Conservation (phyloP, 768 basidiomycete species). For the Naganishia kalamii region DNA sequence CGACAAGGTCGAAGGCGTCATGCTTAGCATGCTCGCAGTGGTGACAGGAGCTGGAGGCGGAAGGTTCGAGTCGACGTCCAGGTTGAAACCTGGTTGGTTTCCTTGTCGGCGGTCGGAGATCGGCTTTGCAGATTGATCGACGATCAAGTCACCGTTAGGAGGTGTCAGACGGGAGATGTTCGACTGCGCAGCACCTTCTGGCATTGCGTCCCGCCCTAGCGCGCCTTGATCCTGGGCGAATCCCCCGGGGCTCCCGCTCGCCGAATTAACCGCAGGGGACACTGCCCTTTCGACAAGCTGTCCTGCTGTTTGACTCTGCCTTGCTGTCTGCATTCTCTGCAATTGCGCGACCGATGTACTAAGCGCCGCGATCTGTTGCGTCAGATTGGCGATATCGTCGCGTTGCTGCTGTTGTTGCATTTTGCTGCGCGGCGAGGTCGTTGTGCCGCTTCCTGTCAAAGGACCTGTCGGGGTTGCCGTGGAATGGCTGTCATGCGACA, state of each 20-base stretch:
- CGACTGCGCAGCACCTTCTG: background rate
- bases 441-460: background rate
- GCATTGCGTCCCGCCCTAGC: background rate
- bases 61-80: background rate
- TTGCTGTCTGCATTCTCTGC: constrained; percentile 38
- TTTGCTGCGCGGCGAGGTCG: background rate
- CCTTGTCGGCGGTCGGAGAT: background rate
- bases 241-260: background rate
- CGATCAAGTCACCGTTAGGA: background rate
- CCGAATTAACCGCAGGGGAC: background rate
- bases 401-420: background rate
- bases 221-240: background rate
- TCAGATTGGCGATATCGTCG: constrained; percentile 29
- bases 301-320: background rate
- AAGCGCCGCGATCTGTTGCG: constrained; percentile 41
- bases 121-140: background rate
- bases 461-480: constrained; percentile 1
- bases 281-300: background rate
- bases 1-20: background rate
- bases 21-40: background rate
- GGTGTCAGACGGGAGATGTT: background rate
- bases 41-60: background rate
- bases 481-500: background rate
- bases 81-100: background rate
- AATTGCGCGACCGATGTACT: constrained; percentile 44